Conservation (phyloP, 352 stramenopile species). For the Thalassiosira livingstoniorum region DNA sequence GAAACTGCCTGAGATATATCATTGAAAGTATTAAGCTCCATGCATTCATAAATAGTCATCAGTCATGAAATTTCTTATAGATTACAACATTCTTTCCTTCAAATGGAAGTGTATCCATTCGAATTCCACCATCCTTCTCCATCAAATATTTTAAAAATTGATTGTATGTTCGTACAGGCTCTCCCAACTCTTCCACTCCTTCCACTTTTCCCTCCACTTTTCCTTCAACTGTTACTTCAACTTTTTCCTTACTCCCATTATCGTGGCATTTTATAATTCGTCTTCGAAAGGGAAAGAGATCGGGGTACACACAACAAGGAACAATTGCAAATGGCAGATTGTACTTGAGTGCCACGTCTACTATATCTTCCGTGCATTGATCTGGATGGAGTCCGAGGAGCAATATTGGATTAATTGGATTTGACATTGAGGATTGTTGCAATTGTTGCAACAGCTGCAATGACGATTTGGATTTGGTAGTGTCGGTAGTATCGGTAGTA, state of each 20-base stretch:
- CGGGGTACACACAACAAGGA: conserved; percentile 93
- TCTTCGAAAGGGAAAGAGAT: conserved; percentile 87
- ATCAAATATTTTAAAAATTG: conserved; percentile 79
- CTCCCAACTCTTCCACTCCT: conserved; percentile 5
- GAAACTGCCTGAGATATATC: no score
- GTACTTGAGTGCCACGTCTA: conserved; percentile 89
- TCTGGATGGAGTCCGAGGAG: conserved; percentile 94
- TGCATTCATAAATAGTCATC: no score
- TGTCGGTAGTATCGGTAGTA: neutral
- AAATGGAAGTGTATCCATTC: conserved; percentile 69
- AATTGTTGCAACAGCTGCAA: no score
- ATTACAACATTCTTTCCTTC: conserved; percentile 72
- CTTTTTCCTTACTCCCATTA: neutral
- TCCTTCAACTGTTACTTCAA: neutral
- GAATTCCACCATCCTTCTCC: conserved; percentile 69
- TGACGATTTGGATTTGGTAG: neutral
- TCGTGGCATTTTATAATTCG: conserved; percentile 1
- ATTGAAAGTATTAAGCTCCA: no score
- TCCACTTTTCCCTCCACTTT: conserved; percentile 13
- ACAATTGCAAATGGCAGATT: conserved; percentile 91
- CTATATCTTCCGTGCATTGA: conserved; percentile 91
- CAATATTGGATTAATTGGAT: conserved; percentile 4
- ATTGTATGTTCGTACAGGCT: conserved; percentile 64
- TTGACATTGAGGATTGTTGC: neutral
- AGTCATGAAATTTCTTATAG: no score